A percentile compares a stretch with the other conserved stretches of the same genome.
Conservation (phyloP, 202 grass and related monocot species). For the Hordeum pubiflorum region DNA sequence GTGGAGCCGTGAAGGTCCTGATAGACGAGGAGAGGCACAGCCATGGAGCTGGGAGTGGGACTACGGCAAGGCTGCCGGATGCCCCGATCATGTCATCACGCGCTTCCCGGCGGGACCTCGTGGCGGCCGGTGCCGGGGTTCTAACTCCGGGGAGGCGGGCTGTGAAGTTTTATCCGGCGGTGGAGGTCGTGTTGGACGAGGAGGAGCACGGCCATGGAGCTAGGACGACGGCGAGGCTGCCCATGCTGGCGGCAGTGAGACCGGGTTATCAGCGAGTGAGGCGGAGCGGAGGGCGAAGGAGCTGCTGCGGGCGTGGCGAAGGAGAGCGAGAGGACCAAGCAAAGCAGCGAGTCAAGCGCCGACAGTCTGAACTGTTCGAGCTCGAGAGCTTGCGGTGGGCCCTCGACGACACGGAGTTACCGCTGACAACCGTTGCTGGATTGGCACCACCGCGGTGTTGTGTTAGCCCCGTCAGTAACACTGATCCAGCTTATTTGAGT, state of each 20-base stretch:
- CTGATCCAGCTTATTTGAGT: too few species aligned
- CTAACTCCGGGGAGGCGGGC: conserved; percentile 41
- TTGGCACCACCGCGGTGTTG: not conserved
- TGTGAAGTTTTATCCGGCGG: conserved; percentile 58
- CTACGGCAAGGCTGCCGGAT: too few species aligned
- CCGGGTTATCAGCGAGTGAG: conserved; percentile 2
- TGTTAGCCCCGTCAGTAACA: too few species aligned
- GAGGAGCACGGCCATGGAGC: conserved; percentile 19
- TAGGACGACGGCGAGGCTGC: conserved; percentile 1
- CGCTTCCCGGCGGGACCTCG: conserved; percentile 21
- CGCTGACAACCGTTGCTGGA: not conserved
- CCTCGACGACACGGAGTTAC: not conserved
- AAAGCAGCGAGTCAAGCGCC: conserved; percentile 61
- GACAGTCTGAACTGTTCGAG: conserved; percentile 51
- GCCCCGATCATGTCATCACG: conserved; percentile 45
- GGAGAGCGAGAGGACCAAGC: conserved; percentile 41
- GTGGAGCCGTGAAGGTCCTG: too few species aligned
- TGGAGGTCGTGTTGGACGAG: conserved; percentile 47
- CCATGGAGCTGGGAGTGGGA: too few species aligned
- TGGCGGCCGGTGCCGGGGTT: not conserved
- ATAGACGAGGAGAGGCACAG: too few species aligned
- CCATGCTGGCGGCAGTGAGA: not conserved
- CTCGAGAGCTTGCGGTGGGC: conserved; percentile 31
- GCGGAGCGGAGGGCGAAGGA: conserved; percentile 48
- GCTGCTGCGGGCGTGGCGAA: conserved; percentile 47